Conservation (phyloP, 169 alveolate species). For the Babesia sp. region DNA sequence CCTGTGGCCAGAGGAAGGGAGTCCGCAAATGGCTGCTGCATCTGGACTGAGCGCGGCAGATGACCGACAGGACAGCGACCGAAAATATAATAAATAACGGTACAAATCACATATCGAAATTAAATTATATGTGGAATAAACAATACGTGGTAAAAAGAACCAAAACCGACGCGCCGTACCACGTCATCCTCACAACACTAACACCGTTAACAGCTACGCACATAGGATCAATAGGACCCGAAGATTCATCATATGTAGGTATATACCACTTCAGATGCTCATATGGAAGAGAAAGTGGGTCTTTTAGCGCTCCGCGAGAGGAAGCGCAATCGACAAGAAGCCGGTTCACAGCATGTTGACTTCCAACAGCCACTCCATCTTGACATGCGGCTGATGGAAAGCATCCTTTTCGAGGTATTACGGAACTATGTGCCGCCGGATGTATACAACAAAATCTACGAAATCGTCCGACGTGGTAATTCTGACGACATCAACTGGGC, state of each 20-base stretch:
- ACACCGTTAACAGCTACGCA: no score
- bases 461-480: not conserved
- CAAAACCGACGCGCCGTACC: not conserved
- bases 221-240: not conserved
- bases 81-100: not conserved
- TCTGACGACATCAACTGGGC: conserved; percentile 8
- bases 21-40: not conserved
- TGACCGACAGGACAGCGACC: not conserved
- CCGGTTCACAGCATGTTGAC: not conserved
- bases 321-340: not conserved
- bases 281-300: not conserved
- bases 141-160: not conserved
- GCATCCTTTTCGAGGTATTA: conserved; percentile 1
- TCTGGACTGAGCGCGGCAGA: not conserved
- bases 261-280: not conserved
- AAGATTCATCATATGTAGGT: no score
- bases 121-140: not conserved
- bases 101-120: not conserved
- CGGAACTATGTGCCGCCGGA: not conserved
- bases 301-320: conserved; percentile 6
- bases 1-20: not conserved
- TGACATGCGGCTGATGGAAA: not conserved
- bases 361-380: conserved; percentile 14
- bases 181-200: conserved; percentile 20
- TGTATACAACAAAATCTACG: not conserved